Conservation (phyloP, 2,329 filamentous ascomycete genomes). For the Claviceps monticola region DNA sequence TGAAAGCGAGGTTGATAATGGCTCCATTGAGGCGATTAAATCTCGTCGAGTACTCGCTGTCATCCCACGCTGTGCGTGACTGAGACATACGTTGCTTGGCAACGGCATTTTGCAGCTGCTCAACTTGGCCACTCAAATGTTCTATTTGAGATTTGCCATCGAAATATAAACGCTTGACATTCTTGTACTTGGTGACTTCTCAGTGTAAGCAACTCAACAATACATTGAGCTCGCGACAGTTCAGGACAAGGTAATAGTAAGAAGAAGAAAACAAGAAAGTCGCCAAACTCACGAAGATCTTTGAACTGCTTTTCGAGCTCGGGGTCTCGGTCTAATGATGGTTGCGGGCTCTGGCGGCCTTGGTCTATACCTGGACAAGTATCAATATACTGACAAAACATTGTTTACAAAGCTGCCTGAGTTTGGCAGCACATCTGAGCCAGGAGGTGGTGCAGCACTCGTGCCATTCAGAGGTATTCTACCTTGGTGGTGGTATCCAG, state of each 20-base stretch:
- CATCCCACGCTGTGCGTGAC: slow-evolving; percentile 86
- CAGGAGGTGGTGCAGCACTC: slow-evolving; percentile 26
- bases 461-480: slow-evolving; percentile 29
- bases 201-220: slow-evolving; percentile 6
- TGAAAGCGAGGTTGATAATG: slow-evolving; percentile 89
- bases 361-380: slow-evolving; percentile 26
- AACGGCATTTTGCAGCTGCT: slow-evolving; percentile 92
- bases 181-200: slow-evolving; percentile 87
- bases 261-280: background rate
- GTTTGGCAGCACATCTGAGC: slow-evolving; percentile 15
- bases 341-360: slow-evolving; percentile 44
- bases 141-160: slow-evolving; percentile 90
- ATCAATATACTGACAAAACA: slow-evolving; percentile 28
- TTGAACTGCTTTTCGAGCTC: slow-evolving; percentile 43
- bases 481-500: slow-evolving; percentile 39
- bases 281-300: slow-evolving; percentile 35
- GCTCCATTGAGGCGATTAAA: slow-evolving; percentile 88
- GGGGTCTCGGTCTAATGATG: slow-evolving; percentile 30
- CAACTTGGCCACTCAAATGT: slow-evolving; percentile 72
- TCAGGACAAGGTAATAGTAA: background rate
- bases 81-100: slow-evolving; percentile 91
- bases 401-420: slow-evolving; percentile 27
- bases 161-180: slow-evolving; percentile 95
- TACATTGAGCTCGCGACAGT: background rate
- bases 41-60: slow-evolving; percentile 80